Conservation (phyloP, 1,139 yeast genomes). For the Pneumocystis murina region DNA sequence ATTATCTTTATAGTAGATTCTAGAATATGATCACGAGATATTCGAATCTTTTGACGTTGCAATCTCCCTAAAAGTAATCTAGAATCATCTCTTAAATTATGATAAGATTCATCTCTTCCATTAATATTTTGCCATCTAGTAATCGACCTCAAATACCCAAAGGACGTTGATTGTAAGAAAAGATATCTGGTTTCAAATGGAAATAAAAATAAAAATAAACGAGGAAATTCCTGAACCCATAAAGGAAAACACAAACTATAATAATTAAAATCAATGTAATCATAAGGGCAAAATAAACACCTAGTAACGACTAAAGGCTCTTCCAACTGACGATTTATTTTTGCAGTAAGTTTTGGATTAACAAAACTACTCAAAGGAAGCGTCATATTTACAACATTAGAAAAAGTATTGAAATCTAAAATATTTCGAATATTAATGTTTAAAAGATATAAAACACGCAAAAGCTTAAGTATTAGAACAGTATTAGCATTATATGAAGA, state of each 20-base stretch:
- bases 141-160: slow-evolving; percentile 76
- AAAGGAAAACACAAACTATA: slow-evolving; percentile 65
- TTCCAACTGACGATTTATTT: slow-evolving; percentile 72
- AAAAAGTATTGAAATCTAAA: slow-evolving; percentile 2
- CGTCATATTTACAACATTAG: slow-evolving; percentile 19
- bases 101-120: slow-evolving; percentile 9
- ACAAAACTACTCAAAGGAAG: slow-evolving; percentile 39
- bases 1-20: slow-evolving; percentile 71
- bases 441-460: slow-evolving; percentile 39
- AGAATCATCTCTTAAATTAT: slow-evolving; percentile 14
- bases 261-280: background rate
- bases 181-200: slow-evolving; percentile 70
- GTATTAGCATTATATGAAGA: slow-evolving; percentile 32
- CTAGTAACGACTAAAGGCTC: slow-evolving; percentile 72
- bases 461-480: slow-evolving; percentile 34
- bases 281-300: background rate
- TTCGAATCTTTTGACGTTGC: slow-evolving; percentile 64
- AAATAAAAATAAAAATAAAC: slow-evolving; percentile 64
- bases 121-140: slow-evolving; percentile 55
- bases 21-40: slow-evolving; percentile 55
- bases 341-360: slow-evolving; percentile 75
- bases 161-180: slow-evolving; percentile 75
- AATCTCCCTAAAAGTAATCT: slow-evolving; percentile 52
- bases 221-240: slow-evolving; percentile 66
- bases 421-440: slow-evolving; percentile 23